phyloP scores from a whole-genome alignment of 2,329 filamentous ascomycete genomes.

The Emergomyces africanus region DNA sequence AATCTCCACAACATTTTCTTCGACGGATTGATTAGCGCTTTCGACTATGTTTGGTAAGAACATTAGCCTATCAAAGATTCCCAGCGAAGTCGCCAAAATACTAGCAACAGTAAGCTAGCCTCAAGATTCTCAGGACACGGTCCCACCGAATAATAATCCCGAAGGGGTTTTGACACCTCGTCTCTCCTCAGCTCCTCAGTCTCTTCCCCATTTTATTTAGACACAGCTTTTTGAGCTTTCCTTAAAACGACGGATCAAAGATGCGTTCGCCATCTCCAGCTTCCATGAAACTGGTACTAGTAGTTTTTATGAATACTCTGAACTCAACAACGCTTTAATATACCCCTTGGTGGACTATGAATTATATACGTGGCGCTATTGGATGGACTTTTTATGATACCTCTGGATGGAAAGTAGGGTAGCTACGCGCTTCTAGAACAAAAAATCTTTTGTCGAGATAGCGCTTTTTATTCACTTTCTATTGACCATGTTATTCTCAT shows the following conservation, averaged over 20 bases:
- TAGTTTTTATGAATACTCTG: not conserved
- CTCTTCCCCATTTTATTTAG: not conserved
- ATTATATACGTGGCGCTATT: not conserved
- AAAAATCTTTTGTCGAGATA: too few relatives aligned
- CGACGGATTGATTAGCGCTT: too few relatives aligned
- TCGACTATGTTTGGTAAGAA: not conserved
- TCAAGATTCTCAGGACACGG: not conserved
- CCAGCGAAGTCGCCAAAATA: too few relatives aligned
- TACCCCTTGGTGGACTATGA: not conserved
- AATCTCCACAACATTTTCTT: not conserved
- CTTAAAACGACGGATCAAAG: not conserved
- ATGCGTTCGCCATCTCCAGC: not conserved
- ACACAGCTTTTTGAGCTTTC: not conserved
- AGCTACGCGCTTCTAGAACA: not conserved
- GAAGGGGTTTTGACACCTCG: not conserved
- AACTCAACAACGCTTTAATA: not conserved
- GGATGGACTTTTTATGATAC: not conserved
- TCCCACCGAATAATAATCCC: not conserved
- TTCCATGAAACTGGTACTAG: not conserved
- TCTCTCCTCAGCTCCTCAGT: too few relatives aligned
- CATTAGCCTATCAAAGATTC: not conserved
- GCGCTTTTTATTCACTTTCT: too few relatives aligned
- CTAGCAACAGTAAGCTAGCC: not conserved
- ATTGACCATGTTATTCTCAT: too few relatives aligned
- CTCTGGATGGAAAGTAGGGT: not conserved